Conservation (phyloP, 305 asterid genomes). For the Fraxinus velutina region DNA sequence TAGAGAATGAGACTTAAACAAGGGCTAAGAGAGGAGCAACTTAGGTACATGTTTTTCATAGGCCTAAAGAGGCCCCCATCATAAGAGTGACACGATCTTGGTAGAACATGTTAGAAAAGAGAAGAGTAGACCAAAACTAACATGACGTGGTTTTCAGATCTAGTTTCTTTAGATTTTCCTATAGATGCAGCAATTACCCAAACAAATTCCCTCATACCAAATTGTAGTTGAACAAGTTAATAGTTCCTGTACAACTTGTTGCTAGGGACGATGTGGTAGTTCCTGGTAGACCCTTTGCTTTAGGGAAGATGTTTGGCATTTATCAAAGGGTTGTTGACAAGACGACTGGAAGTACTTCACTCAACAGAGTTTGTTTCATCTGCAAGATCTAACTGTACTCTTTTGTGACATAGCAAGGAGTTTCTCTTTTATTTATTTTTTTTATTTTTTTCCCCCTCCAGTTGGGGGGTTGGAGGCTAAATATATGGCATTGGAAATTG, state of each 20-base stretch:
- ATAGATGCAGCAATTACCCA: not conserved
- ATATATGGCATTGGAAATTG: not conserved
- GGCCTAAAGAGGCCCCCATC: not conserved
- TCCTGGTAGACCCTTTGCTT: not conserved
- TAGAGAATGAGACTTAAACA: too few species aligned
- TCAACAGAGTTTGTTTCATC: not conserved
- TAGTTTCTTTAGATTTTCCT: not conserved
- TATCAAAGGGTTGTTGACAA: not conserved
- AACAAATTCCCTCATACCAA: not conserved
- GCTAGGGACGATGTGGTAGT: not conserved
- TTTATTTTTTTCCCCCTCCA: not conserved
- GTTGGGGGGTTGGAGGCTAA: not conserved
- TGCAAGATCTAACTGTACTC: not conserved
- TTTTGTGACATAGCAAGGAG: not conserved
- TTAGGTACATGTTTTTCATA: not conserved
- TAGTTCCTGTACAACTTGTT: not conserved
- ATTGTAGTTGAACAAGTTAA: not conserved
- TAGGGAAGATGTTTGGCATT: not conserved
- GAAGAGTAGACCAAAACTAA: not conserved
- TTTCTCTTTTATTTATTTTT: not conserved
- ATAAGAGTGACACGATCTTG: not conserved
- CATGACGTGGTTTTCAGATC: not conserved
- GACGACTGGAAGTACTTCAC: not conserved
- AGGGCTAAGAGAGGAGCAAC: not conserved
- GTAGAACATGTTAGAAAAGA: not conserved